Conservation (phyloP, 257 asterid genomes). For the Avicennia marina region DNA sequence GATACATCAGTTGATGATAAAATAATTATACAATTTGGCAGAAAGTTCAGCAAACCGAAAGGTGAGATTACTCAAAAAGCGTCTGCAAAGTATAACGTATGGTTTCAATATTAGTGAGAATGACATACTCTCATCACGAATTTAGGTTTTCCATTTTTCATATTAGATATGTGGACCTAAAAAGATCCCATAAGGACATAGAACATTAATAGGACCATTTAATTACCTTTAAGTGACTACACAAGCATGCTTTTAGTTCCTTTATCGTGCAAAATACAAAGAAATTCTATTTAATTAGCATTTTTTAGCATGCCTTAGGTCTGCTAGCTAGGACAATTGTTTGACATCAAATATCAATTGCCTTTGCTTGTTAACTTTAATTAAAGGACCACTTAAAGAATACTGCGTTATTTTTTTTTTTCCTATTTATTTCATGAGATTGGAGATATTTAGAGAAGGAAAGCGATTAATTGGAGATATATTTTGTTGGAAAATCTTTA, state of each 20-base stretch:
- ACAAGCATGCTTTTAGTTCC: slow-evolving; percentile 26
- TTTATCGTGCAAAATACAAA: slow-evolving; percentile 25
- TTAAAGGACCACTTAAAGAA: neutral
- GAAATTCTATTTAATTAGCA: slow-evolving; percentile 29
- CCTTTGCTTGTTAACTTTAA: slow-evolving; percentile 12
- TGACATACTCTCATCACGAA: slow-evolving; percentile 23
- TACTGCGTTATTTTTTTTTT: slow-evolving; percentile 1
- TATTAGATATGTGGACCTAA: slow-evolving; percentile 40
- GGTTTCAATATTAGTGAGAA: slow-evolving; percentile 13
- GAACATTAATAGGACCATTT: slow-evolving; percentile 18
- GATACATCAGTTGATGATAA: too few relatives aligned
- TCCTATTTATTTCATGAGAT: neutral
- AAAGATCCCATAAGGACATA: slow-evolving; percentile 20
- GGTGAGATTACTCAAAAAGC: slow-evolving; percentile 32
- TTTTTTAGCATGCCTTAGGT: slow-evolving; percentile 42
- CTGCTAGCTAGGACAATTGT: slow-evolving; percentile 36
- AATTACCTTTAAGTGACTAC: slow-evolving; percentile 53
- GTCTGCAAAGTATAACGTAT: slow-evolving; percentile 15
- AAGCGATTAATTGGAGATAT: neutral
- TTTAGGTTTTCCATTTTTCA: slow-evolving; percentile 10
- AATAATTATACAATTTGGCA: too few relatives aligned
- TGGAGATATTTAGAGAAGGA: neutral
- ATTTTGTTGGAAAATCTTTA: too few relatives aligned
- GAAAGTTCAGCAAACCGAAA: too few relatives aligned
- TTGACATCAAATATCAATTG: slow-evolving; percentile 26